phyloP scores from a whole-genome alignment of 1,139 yeast species.

The Diutina ranongensis region DNA sequence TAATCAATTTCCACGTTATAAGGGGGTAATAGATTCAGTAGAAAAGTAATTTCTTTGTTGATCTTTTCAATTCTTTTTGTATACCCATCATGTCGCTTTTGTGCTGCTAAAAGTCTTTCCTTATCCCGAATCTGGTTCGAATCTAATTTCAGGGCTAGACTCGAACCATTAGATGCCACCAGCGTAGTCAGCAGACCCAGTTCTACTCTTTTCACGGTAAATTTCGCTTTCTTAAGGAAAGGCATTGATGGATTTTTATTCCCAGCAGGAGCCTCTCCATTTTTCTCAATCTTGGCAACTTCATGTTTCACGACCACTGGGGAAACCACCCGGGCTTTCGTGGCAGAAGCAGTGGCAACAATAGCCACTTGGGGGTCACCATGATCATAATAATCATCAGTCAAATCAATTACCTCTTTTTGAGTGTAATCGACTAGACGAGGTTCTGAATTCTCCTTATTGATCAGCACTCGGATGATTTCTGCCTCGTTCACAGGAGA shows the following conservation, averaged over 20 bases:
- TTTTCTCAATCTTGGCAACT: not conserved
- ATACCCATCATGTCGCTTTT: constrained; percentile 27
- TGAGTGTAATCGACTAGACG: not conserved
- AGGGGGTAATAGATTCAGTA: constrained; percentile 32
- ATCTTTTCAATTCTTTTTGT: constrained; percentile 24
- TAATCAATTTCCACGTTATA: constrained; percentile 36
- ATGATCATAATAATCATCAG: not conserved
- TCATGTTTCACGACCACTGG: not conserved
- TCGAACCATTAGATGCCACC: not conserved
- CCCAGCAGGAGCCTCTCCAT: not conserved
- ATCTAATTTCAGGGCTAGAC: not conserved
- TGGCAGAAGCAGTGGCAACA: not conserved
- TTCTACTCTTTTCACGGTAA: constrained; percentile 2
- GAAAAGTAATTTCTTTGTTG: constrained; percentile 29
- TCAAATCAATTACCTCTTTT: not conserved
- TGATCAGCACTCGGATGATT: constrained; percentile 4
- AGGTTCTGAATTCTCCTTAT: constrained; percentile 3
- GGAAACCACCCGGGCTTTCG: no score
- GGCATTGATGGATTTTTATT: not conserved
- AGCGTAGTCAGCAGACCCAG: not conserved
- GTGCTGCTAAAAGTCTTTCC: constrained; percentile 13
- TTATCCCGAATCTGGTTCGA: not conserved
- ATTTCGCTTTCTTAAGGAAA: not conserved
- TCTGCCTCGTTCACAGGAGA: not conserved
- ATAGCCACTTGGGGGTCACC: not conserved